These are phyloP conservation scores for Sugiyamaella pinicola DNA, from an alignment of 1,139 yeast species.

Conservation along the genomic window DNA sequence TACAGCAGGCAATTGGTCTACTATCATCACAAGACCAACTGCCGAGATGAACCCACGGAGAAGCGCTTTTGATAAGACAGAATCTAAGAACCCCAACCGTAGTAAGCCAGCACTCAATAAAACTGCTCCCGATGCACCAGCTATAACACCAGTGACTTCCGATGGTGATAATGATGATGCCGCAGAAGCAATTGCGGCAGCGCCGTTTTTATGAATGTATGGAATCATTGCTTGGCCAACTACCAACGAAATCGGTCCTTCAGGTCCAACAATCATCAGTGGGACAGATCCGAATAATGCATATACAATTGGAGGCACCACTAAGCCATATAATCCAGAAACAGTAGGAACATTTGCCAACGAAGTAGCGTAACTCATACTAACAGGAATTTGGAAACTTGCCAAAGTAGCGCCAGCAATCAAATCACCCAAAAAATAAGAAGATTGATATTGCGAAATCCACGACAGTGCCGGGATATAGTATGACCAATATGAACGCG, in stretches of 20 bases:
- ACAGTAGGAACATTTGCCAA: constrained; percentile 89
- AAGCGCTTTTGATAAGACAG: constrained; percentile 78
- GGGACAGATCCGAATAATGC: constrained; percentile 89
- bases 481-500: constrained; percentile 52
- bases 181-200: background rate
- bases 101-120: constrained; percentile 77
- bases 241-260: constrained; percentile 86
- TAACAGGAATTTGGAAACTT: constrained; percentile 87
- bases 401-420: constrained; percentile 87
- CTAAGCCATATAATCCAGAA: constrained; percentile 80
- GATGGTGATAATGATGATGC: constrained; percentile 53
- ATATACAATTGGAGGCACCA: constrained; percentile 81
- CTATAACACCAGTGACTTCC: constrained; percentile 69
- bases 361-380: constrained; percentile 85
- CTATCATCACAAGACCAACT: constrained; percentile 87
- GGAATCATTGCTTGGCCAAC: constrained; percentile 89
- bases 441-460: constrained; percentile 62
- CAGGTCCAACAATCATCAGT: constrained; percentile 96
- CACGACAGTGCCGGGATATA: constrained; percentile 83
- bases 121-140: constrained; percentile 76
- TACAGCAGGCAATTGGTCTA: constrained; percentile 73
- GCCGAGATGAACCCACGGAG: constrained; percentile 89
- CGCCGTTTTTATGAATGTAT: constrained; percentile 30
- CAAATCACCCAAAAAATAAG: constrained; percentile 68
- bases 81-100: constrained; percentile 85